A percentile compares a stretch with the other conserved stretches of the same genome.
Conservation (phyloP, 116 monocot species). For the Posidonia oceanica region DNA sequence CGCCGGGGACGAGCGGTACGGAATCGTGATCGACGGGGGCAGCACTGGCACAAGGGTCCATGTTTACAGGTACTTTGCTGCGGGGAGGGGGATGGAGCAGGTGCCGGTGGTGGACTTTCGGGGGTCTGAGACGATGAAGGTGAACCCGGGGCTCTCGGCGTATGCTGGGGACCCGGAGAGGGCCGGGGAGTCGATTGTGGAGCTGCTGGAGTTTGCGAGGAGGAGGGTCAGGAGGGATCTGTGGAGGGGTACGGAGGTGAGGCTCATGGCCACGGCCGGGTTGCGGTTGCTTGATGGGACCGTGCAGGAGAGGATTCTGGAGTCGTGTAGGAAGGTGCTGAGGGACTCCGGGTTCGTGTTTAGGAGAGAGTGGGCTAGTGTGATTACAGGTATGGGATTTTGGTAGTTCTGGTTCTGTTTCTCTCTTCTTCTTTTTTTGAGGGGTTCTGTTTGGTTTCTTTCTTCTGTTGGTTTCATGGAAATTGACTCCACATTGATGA, state of each 20-base stretch:
- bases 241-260: constrained; percentile 59
- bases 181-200: constrained; percentile 40
- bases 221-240: constrained; percentile 32
- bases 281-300: constrained; percentile 44
- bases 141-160: constrained; percentile 58
- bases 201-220: constrained; percentile 60
- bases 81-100: constrained; percentile 1
- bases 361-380: constrained; percentile 65
- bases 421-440: not conserved
- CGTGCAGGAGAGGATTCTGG: constrained; percentile 44
- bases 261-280: constrained; percentile 84
- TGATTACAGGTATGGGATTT: constrained; percentile 61
- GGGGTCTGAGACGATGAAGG: constrained; percentile 45
- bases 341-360: constrained; percentile 55
- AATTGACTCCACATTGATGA: no score
- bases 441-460: not conserved
- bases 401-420: not conserved
- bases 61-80: constrained; percentile 32
- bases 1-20: constrained; percentile 9
- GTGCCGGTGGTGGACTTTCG: constrained; percentile 39
- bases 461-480: not conserved
- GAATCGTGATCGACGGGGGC: constrained; percentile 74
- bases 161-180: constrained; percentile 31
- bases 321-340: constrained; percentile 63
- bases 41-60: constrained; percentile 89